Evolutionary conservation across 176 grass and related monocot species (phyloP), one percentile per base, ranked within the genome.

Genomic region (Raddia distichophylla): DNA sequence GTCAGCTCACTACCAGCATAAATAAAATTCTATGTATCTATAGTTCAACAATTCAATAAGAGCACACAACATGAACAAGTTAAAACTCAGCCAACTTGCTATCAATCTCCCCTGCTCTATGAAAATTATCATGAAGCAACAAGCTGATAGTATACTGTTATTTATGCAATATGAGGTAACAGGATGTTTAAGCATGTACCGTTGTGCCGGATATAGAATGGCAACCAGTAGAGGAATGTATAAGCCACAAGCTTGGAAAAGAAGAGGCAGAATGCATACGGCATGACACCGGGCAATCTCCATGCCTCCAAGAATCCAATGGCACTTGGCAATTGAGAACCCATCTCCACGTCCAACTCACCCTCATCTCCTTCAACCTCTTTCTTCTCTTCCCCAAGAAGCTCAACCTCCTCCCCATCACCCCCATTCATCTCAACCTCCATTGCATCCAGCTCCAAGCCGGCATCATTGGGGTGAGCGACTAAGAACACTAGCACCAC

Each of bases 241-340:
- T 93, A 95, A 19, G 92, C 95, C 35, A 98, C 95, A 67, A 98
- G 88, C 84, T 98, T 98, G 62, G 95, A 95, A 79, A 98, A 98
- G 88, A 98, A 98, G 68, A 98, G 92, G 86, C 95, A 98, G 73
- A 92, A 95, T 5, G 95, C 90, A 89, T 88, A 98, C 0, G 86
- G 80, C 0, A 81, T 89, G 13, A 98, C 96, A 0, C 84, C 84
- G 0, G 96, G 96, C 67, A 95, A 86, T 82, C 67, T 95, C 96
- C 96, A 98, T 10, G 96, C 96, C 65, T 98, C 96, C 69, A 91
- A 84, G 90, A 98, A 98, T 17, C 96, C 90, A 71, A 98, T 93
- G 3, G 96, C 96, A 4, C 46, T 81, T 6, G 64, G 78, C 10
- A 89, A 77, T 14, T 89, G 85, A 19, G 46, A 75, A 3, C 74